Conservation (phyloP, 768 basidiomycete species). For the Amylocystis lapponica region DNA sequence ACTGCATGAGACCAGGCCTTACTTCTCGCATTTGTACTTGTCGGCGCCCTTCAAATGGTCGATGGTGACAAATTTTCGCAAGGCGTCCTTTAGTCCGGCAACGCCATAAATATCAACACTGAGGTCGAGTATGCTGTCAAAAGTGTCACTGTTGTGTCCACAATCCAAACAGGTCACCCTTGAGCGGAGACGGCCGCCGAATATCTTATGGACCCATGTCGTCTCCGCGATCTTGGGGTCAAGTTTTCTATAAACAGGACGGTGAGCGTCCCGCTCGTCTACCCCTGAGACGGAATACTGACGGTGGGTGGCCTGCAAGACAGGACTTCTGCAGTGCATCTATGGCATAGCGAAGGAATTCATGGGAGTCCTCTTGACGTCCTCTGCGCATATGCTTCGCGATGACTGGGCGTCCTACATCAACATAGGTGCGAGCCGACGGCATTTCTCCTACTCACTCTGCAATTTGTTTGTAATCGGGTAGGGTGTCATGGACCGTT, state of each 20-base stretch:
- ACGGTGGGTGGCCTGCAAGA: slow-evolving; percentile 68
- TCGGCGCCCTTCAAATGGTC: slow-evolving; percentile 86
- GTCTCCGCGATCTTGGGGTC: slow-evolving; percentile 72
- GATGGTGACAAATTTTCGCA: slow-evolving; percentile 73
- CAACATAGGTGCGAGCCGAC: not conserved
- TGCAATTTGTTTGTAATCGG: slow-evolving; percentile 64
- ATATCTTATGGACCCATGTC: slow-evolving; percentile 92
- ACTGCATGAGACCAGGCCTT: slow-evolving; percentile 24
- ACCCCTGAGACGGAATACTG: slow-evolving; percentile 24
- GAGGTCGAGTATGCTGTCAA: slow-evolving; percentile 91
- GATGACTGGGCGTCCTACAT: slow-evolving; percentile 50
- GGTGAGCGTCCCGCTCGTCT: not conserved
- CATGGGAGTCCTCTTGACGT: slow-evolving; percentile 97
- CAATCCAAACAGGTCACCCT: slow-evolving; percentile 84
- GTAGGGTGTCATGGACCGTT: slow-evolving; percentile 54
- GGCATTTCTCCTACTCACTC: slow-evolving; percentile 39
- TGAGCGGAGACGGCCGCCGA: slow-evolving; percentile 88
- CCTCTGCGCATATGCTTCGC: slow-evolving; percentile 87
- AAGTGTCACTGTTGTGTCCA: slow-evolving; percentile 87
- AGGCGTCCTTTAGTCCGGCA: slow-evolving; percentile 58
- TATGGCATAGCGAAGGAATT: slow-evolving; percentile 91
- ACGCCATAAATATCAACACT: slow-evolving; percentile 80
- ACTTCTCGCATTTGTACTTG: slow-evolving; percentile 99
- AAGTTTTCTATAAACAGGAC: slow-evolving; percentile 45
- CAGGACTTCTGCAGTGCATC: slow-evolving; percentile 88